Base-by-base conservation (phyloP, 1,139 yeast genomes). In the Yamadazyma membranifaciens region DNA sequence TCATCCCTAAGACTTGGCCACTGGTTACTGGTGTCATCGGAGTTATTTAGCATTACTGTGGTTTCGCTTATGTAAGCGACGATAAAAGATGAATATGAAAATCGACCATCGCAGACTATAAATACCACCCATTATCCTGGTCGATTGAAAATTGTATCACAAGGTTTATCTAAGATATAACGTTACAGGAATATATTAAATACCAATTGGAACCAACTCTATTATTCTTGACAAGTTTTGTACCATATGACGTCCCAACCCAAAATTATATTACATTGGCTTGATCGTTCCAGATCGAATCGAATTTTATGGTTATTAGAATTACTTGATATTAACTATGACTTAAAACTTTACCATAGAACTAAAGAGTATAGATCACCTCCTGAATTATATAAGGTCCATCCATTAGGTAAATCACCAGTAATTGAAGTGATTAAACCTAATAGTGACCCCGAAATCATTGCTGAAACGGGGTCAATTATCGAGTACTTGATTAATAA, bases 331-430 rank as follows among this genome's bases (percentile, higher is more conserved):
- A 50, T 69, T 16, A 48, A 57, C 29, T 69, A 65, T 46, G 72
- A 67, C 40, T 43, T 69, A 15, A 67, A 66, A 39, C 40, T 59
- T 22, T 65, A 65, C 42, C 39, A 56, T 17, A 57, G 75, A 38
- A 56, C 50, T 34, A 41, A 53, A 20, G 49, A 51, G 9, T 60
- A 53, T 37, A 58, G 73, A 46, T 72, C 73, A 1, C 74, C 75
- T 5, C 51, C 54, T 15, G 71, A 63, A 36, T 58, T 69, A 42
- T 45, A 50, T 20, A 50, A 59, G 22, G 51, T 68, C 10, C 73
- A 69, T 39, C 73, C 73, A 2, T 57, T 69, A 35, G 75, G 75
- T 3, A 69, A 66, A 42, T 62, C 72, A 1, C 76, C 76, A 2
- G 59, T 69, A 2, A 48, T 70, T 42, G 75, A 69, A 42, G 55